These are phyloP conservation scores for Apiotrichum mycotoxinovorans DNA, from an alignment of 1,284 basidiomycete genomes.

Conservation along the genomic window DNA sequence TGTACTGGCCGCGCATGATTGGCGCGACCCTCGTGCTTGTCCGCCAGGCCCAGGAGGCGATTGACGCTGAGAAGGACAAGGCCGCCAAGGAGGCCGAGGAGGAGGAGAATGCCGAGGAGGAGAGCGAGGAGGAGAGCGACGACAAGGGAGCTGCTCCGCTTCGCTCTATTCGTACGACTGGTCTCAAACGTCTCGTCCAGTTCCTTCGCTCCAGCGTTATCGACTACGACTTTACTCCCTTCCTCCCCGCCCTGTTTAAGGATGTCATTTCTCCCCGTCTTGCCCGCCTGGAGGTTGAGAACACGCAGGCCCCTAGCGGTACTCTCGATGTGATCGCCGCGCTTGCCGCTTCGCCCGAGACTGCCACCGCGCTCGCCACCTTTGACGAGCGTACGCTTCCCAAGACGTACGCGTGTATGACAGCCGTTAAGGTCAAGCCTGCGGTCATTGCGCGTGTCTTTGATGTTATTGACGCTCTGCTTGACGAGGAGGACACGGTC, in stretches of 20 bases:
- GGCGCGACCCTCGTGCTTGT: slow-evolving; percentile 64
- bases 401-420: slow-evolving; percentile 75
- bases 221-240: slow-evolving; percentile 71
- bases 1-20: slow-evolving; percentile 70
- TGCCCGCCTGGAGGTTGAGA: slow-evolving; percentile 70
- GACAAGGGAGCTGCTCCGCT: slow-evolving; percentile 52
- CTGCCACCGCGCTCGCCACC: slow-evolving; percentile 62
- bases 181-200: slow-evolving; percentile 79
- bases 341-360: slow-evolving; percentile 66
- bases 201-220: slow-evolving; percentile 70
- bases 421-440: slow-evolving; percentile 81
- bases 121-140: slow-evolving; percentile 38
- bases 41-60: slow-evolving; percentile 61
- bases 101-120: slow-evolving; percentile 44
- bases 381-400: slow-evolving; percentile 69
- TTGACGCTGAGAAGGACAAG: slow-evolving; percentile 51
- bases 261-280: slow-evolving; percentile 80
- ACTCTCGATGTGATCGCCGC: slow-evolving; percentile 79
- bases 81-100: slow-evolving; percentile 45
- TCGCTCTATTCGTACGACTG: slow-evolving; percentile 71
- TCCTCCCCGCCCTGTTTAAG: slow-evolving; percentile 65
- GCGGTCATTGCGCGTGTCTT: slow-evolving; percentile 75
- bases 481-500: slow-evolving; percentile 56
- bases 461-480: slow-evolving; percentile 76
- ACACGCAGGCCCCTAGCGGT: slow-evolving; percentile 86